A percentile compares a stretch with the other conserved stretches of the same genome.
These are phyloP conservation scores for Thermoascus crustaceus DNA, from an alignment of 2,329 filamentous ascomycete species.

Conservation along the genomic window DNA sequence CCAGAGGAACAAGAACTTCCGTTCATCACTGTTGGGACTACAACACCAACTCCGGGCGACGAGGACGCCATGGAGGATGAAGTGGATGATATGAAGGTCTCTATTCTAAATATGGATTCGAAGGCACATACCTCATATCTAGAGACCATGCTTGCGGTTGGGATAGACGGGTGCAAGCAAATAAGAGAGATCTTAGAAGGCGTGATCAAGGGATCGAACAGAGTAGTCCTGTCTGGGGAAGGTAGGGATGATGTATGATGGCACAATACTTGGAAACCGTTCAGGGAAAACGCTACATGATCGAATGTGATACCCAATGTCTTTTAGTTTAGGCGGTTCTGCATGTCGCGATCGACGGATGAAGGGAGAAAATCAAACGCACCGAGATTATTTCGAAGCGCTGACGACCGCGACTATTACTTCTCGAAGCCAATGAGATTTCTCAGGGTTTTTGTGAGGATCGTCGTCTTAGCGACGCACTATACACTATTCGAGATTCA, in stretches of 20 bases:
- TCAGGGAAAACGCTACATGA: too few relatives aligned
- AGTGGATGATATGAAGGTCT: constrained; percentile 50
- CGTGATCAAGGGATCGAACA: constrained; percentile 55
- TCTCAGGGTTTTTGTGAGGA: too few relatives aligned
- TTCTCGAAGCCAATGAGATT: too few relatives aligned
- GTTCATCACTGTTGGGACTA: constrained; percentile 74
- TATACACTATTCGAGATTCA: too few relatives aligned
- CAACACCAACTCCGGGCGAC: constrained; percentile 28
- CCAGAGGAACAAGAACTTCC: constrained; percentile 65
- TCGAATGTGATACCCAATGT: too few relatives aligned
- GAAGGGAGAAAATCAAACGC: too few relatives aligned
- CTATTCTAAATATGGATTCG: constrained; percentile 76
- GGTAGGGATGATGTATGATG: constrained; percentile 4
- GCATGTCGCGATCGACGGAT: too few relatives aligned
- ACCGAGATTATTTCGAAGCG: too few relatives aligned
- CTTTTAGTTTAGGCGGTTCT: too few relatives aligned
- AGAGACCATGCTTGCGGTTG: constrained; percentile 89
- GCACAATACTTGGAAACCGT: too few relatives aligned
- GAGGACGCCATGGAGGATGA: constrained; percentile 51
- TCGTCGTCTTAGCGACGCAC: too few relatives aligned
- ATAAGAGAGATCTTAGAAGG: constrained; percentile 72
- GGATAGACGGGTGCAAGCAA: constrained; percentile 83
- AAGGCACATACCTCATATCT: constrained; percentile 70
- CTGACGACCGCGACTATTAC: too few relatives aligned
- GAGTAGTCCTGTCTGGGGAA: constrained; percentile 3